Conservation (phyloP, 1,284 basidiomycete genomes). For the Papiliotrema flavescens region DNA sequence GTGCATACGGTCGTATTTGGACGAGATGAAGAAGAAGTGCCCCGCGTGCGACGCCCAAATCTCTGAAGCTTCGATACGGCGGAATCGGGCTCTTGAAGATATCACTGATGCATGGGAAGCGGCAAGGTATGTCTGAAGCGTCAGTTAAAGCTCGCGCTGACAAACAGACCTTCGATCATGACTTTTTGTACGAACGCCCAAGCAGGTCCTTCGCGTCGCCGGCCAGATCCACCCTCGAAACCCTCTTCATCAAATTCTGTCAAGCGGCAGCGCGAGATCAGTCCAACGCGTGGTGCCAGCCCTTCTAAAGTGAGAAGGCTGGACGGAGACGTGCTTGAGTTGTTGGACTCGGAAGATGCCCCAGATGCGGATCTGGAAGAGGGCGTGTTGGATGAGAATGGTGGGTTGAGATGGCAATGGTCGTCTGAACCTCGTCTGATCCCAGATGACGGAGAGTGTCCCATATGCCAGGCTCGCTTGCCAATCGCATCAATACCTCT, state of each 20-base stretch:
- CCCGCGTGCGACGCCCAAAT: conserved; percentile 37
- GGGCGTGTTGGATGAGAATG: conserved; percentile 31
- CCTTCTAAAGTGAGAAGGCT: conserved; percentile 6
- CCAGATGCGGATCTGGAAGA: conserved; percentile 14
- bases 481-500: conserved; percentile 36
- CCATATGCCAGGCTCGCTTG: conserved; percentile 35
- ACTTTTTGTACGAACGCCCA: conserved; percentile 15
- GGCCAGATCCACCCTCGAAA: conserved; percentile 18
- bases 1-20: conserved; percentile 42
- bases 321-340: conserved; percentile 1
- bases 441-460: conserved; percentile 40
- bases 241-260: conserved; percentile 12
- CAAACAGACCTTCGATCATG: conserved; percentile 16
- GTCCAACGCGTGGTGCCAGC: conserved; percentile 15
- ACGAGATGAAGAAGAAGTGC: conserved; percentile 32
- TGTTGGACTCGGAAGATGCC: conserved; percentile 5
- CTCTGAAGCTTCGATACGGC: conserved; percentile 36
- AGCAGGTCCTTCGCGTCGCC: conserved; percentile 12
- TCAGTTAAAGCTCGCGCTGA: neutral
- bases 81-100: conserved; percentile 45
- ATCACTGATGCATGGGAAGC: conserved; percentile 44
- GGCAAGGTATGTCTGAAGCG: conserved; percentile 25
- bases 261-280: conserved; percentile 11
- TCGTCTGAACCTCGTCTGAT: neutral
- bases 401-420: too few relatives aligned